Evolutionary conservation across 495 filamentous ascomycete species (phyloP).

Genomic region (Penicillium alfredii): DNA sequence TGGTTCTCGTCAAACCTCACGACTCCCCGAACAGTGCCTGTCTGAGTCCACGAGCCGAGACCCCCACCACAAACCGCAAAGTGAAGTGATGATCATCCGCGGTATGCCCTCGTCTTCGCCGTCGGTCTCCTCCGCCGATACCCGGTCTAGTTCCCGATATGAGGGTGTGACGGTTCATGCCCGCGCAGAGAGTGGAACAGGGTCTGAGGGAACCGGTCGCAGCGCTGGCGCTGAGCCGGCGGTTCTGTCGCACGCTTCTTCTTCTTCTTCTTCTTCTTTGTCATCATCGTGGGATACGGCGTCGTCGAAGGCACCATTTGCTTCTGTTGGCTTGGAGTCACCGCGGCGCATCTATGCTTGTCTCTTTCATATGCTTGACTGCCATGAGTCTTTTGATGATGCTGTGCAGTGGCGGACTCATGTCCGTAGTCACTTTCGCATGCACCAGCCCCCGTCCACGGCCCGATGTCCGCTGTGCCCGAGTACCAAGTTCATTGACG

Average conservation of each 20-base stretch:
- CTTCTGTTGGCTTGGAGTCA: too few relatives aligned
- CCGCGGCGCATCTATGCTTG: slow-evolving; percentile 29
- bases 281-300: slow-evolving; percentile 13
- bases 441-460: slow-evolving; percentile 30
- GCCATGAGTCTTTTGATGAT: slow-evolving; percentile 35
- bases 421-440: slow-evolving; percentile 40
- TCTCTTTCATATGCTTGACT: slow-evolving; percentile 42
- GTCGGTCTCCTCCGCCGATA: slow-evolving; percentile 21
- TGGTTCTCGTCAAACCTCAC: slow-evolving; percentile 1
- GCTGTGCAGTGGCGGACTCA: slow-evolving; percentile 35
- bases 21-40: too few relatives aligned
- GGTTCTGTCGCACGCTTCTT: slow-evolving; percentile 10
- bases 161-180: too few relatives aligned
- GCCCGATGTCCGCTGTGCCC: slow-evolving; percentile 40
- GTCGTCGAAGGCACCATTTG: too few relatives aligned
- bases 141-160: slow-evolving; percentile 4
- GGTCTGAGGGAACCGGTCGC: not conserved
- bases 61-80: slow-evolving; percentile 11
- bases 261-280: slow-evolving; percentile 15
- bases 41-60: too few relatives aligned
- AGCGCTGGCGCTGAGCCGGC: not conserved
- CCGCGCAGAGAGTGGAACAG: too few relatives aligned
- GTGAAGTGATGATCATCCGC: slow-evolving; percentile 10
- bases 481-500: slow-evolving; percentile 28
- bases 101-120: slow-evolving; percentile 16